Conservation (phyloP, 2,329 filamentous ascomycete species). For the Trichoderma harzianum region DNA sequence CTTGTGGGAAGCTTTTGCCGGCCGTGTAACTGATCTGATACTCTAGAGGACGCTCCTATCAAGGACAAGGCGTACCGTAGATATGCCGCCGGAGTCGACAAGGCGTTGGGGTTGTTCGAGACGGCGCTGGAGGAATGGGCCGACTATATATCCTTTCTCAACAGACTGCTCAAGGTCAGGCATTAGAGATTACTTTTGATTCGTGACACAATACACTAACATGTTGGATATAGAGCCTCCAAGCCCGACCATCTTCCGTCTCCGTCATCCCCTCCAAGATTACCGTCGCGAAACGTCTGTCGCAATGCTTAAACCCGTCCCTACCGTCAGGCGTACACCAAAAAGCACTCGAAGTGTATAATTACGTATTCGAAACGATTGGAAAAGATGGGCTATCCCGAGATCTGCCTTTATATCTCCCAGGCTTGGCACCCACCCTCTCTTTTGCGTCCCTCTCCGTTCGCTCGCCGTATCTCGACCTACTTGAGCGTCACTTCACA, state of each 20-base stretch:
- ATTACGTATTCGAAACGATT: constrained; percentile 81
- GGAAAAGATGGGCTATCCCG: constrained; percentile 74
- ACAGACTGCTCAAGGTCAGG: constrained; percentile 78
- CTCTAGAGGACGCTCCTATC: constrained; percentile 50
- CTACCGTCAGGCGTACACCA: constrained; percentile 96
- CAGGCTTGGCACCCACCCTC: constrained; percentile 81
- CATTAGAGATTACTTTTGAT: not conserved
- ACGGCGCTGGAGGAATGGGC: constrained; percentile 96
- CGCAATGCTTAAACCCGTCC: constrained; percentile 91
- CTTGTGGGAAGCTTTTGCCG: not conserved
- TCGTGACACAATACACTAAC: constrained; percentile 3
- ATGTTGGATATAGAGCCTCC: constrained; percentile 63
- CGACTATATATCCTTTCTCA: constrained; percentile 97
- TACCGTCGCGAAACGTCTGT: constrained; percentile 81
- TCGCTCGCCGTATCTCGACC: constrained; percentile 76
- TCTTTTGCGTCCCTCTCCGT: constrained; percentile 94
- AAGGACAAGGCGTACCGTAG: constrained; percentile 74
- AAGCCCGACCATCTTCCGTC: constrained; percentile 73
- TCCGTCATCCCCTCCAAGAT: constrained; percentile 76
- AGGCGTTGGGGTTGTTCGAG: constrained; percentile 85
- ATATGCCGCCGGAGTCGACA: constrained; percentile 85
- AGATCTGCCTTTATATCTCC: constrained; percentile 84
- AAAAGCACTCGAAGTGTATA: constrained; percentile 92
- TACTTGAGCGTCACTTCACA: constrained; percentile 79
- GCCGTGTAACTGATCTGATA: constrained; percentile 1